Evolutionary conservation across 2,329 filamentous ascomycete genomes (phyloP).

Genomic region (Colletotrichum spinosum): DNA sequence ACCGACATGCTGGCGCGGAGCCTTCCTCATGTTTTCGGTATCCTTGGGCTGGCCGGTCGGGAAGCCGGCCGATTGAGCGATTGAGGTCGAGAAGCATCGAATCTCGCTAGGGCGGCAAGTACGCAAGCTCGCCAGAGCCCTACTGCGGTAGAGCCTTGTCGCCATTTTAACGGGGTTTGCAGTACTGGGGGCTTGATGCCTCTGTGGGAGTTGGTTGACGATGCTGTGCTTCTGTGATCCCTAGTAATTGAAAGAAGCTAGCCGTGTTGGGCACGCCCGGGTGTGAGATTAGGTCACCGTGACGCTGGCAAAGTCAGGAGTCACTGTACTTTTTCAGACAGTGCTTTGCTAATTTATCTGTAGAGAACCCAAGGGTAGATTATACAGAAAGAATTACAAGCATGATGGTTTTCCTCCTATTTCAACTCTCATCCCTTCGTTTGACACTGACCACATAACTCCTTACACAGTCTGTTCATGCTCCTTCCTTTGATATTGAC

Average conservation of each 20-base stretch:
- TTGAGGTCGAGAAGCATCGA: slow-evolving; percentile 39
- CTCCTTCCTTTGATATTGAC: not conserved
- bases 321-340: no score
- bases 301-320: no score
- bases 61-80: slow-evolving; percentile 39
- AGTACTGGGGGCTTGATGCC: slow-evolving; percentile 37
- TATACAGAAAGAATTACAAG: no score
- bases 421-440: no score
- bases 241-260: slow-evolving; percentile 36
- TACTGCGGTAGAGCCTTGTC: slow-evolving; percentile 68
- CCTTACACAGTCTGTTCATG: no score
- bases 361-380: no score
- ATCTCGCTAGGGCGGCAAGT: slow-evolving; percentile 37
- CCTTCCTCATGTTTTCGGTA: slow-evolving; percentile 74
- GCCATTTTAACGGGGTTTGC: slow-evolving; percentile 62
- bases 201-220: slow-evolving; percentile 37
- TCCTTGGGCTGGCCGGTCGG: slow-evolving; percentile 60
- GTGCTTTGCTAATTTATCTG: no score
- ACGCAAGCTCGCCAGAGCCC: slow-evolving; percentile 57
- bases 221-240: slow-evolving; percentile 35
- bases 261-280: slow-evolving; percentile 13
- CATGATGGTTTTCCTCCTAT: no score
- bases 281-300: slow-evolving; percentile 3
- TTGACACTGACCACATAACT: no score
- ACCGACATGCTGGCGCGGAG: slow-evolving; percentile 67